Percentiles rank a stretch among this genome's conserved stretches.
Conservation (phyloP, 2,329 filamentous ascomycete genomes). For the Fonsecaea pedrosoi region DNA sequence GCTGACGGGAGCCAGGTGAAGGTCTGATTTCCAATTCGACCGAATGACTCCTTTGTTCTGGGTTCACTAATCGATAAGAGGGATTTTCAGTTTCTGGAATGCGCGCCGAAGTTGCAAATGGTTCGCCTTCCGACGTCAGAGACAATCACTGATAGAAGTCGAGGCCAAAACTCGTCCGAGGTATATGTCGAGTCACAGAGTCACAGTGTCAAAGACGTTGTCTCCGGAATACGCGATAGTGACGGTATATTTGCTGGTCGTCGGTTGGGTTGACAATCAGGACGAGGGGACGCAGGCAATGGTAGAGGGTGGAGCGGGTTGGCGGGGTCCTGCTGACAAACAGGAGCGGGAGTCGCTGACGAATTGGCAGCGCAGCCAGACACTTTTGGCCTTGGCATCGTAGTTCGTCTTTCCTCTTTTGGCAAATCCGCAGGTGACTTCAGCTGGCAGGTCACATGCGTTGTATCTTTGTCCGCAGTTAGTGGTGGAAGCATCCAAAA, state of each 20-base stretch:
- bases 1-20: slow-evolving; percentile 4
- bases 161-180: not conserved
- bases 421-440: not conserved
- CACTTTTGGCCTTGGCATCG: not conserved
- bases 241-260: not conserved
- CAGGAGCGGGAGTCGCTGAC: slow-evolving; percentile 7
- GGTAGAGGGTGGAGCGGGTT: not conserved
- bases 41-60: not conserved
- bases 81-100: slow-evolving; percentile 8
- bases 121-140: slow-evolving; percentile 7
- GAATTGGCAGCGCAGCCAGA: slow-evolving; percentile 14
- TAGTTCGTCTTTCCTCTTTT: slow-evolving; percentile 1
- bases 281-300: not conserved
- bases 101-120: not conserved
- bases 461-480: too few species aligned
- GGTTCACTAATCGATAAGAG: slow-evolving; percentile 17
- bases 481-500: not conserved
- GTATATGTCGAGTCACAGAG: not conserved
- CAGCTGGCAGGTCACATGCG: not conserved
- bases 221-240: not conserved
- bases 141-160: not conserved
- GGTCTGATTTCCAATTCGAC: slow-evolving; percentile 5
- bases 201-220: not conserved
- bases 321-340: slow-evolving; percentile 8
- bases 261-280: not conserved